Evolutionary conservation across 2,329 filamentous ascomycete genomes (phyloP).

Genomic region (Pseudopithomyces chartarum): DNA sequence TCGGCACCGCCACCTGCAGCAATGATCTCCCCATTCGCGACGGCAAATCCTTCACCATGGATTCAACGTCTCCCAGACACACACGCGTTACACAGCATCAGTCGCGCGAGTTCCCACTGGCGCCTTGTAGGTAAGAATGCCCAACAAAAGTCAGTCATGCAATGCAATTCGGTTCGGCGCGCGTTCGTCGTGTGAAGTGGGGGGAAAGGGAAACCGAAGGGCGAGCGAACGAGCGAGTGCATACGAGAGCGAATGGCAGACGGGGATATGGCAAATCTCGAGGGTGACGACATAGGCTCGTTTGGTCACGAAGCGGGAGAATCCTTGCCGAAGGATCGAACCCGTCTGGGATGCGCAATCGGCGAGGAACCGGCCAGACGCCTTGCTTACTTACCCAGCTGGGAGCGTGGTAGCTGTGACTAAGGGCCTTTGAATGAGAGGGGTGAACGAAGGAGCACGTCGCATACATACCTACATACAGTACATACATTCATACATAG

Average conservation of each 20-base stretch:
- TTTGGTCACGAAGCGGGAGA: background rate
- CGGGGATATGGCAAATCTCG: background rate
- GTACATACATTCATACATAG: no score
- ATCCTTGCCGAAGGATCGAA: slow-evolving; percentile 3
- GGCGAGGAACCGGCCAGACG: background rate
- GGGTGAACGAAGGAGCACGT: no score
- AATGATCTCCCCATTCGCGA: background rate
- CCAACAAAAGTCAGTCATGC: background rate
- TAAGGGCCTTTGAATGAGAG: no score
- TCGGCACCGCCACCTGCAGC: no score
- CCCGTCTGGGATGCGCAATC: background rate
- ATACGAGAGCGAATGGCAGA: background rate
- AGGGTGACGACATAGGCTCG: background rate
- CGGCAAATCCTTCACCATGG: background rate
- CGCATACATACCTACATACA: background rate
- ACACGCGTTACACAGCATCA: background rate
- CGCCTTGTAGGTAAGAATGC: background rate
- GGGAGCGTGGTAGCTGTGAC: no score
- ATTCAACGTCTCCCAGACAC: background rate
- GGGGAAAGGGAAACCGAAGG: background rate
- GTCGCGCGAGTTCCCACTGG: background rate
- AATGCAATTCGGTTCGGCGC: background rate
- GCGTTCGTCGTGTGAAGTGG: background rate
- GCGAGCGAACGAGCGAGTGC: no score
- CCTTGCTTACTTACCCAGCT: no score